These are phyloP conservation scores for Hypholoma fasciculare DNA, from an alignment of 768 basidiomycete species.

Conservation along the genomic window DNA sequence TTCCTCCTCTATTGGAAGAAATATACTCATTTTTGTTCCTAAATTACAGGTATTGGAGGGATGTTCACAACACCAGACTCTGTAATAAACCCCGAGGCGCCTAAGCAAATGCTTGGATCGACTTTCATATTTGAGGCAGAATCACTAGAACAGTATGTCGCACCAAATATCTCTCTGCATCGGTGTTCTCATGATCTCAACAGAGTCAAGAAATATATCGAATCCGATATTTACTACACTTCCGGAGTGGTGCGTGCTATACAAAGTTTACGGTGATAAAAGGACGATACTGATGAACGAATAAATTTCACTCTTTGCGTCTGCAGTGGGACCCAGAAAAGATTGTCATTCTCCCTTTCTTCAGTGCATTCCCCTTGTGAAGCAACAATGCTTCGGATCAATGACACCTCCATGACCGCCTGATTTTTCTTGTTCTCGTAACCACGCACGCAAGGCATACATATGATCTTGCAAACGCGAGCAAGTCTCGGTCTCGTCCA, in stretches of 20 bases:
- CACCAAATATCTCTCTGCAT: conserved; percentile 30
- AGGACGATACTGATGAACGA: neutral
- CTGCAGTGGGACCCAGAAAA: conserved; percentile 61
- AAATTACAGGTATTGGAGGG: conserved; percentile 51
- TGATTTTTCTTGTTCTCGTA: neutral
- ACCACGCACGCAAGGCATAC: too few species aligned
- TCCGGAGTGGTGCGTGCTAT: conserved; percentile 31
- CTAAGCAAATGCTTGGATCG: conserved; percentile 38
- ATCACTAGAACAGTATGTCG: conserved; percentile 10
- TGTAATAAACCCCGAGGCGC: conserved; percentile 6
- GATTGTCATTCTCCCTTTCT: conserved; percentile 44
- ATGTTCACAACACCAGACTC: conserved; percentile 30
- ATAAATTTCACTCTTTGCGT: neutral
- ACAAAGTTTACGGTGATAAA: too few species aligned
- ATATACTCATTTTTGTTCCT: neutral
- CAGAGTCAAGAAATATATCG: conserved; percentile 35
- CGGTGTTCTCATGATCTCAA: conserved; percentile 25
- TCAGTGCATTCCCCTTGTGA: conserved; percentile 22
- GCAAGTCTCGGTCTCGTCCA: too few species aligned
- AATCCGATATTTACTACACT: conserved; percentile 40
- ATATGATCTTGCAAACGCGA: too few species aligned
- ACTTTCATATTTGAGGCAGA: conserved; percentile 53
- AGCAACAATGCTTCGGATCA: neutral
- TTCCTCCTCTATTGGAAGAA: neutral
- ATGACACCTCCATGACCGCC: neutral